A percentile compares a stretch with the other conserved stretches of the same genome.
phyloP scores from a whole-genome alignment of 371 early-diverging fungal genomes.

The Lichtheimia corymbifera region DNA sequence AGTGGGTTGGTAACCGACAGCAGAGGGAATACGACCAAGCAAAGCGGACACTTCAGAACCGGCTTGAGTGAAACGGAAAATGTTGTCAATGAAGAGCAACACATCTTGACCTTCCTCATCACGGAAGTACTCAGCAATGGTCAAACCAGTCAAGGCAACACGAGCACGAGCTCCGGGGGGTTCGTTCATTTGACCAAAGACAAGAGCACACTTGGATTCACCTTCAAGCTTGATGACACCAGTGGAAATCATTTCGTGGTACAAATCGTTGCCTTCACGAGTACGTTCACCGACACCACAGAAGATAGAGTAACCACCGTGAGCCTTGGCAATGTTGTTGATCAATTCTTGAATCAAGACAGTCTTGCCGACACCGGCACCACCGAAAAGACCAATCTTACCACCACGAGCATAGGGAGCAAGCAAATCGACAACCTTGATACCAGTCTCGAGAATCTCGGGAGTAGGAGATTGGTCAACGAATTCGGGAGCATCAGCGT shows the following conservation, averaged over 20 bases:
- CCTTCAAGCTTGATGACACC: constrained; percentile 95
- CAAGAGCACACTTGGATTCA: constrained; percentile 93
- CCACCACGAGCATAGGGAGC: constrained; percentile 99
- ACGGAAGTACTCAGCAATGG: constrained; percentile 99
- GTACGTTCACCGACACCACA: constrained; percentile 97
- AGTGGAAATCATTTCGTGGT: constrained; percentile 95
- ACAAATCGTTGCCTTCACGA: constrained; percentile 97
- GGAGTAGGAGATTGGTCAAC: constrained; percentile 96
- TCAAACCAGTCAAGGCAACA: constrained; percentile 97
- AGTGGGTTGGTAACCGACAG: constrained; percentile 99
- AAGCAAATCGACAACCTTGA: constrained; percentile 98
- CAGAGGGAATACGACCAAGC: constrained; percentile 98
- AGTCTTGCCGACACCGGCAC: constrained; percentile 90
- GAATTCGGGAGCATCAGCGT: constrained; percentile 85
- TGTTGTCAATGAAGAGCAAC: constrained; percentile 99
- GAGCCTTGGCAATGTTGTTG: constrained; percentile 97
- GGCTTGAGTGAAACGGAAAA: constrained; percentile 97
- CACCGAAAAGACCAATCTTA: constrained; percentile 70
- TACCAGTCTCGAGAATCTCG: constrained; percentile 96
- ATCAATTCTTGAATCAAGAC: constrained; percentile 96
- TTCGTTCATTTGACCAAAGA: constrained; percentile 99
- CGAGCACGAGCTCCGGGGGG: constrained; percentile 99
- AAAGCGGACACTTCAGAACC: constrained; percentile 96
- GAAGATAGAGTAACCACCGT: constrained; percentile 97
- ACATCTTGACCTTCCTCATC: constrained; percentile 99